Evolutionary conservation across 345 rosid genomes (phyloP), one percentile per base, ranked within the genome.

Genomic region (Microthlaspi erraticum): DNA sequence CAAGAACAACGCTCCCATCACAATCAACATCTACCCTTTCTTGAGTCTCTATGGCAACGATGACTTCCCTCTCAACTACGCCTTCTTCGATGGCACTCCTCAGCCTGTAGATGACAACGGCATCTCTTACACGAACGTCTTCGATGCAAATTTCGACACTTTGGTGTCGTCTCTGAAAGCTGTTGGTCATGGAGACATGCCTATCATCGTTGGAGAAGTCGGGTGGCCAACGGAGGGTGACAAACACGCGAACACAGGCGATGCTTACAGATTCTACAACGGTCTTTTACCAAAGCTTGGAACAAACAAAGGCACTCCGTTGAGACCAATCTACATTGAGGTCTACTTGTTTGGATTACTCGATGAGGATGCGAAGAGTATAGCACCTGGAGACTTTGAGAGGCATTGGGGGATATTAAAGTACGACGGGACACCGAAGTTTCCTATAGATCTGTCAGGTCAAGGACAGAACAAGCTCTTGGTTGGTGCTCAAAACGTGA

Each of bases 71-170:
- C 26, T 86, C 13, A 71, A 92, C 62, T 90, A 85, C 49, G 95
- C 98, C 18, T 92, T 92, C 86, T 92, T 92, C 18, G 95, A 92
- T 31, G 94, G 95, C 5, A 86, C 70, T 52, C 64, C 70, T 52
- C 64, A 78, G n/a, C 84, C 95, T 0, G 19, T 92, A 36, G 50
- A 65, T 4, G 97, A 92, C 72, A 66, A 37, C 2, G 87, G 86
- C 48, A 75, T 90, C 41, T 84, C 50, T 34, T 92, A 92, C 82
- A 82, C 86, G 5, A 92, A 92, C 19, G 98, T 85, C 7, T 92
- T 92, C 6, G 92, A 92, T 42, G 96, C 98, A 42, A 89, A 88
- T 77, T 92, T 92, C 13, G 94, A 92, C 74, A 89, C 96, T 26
- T 79, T 90, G 78, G 91, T 85, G 10, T 85, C 96, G 0, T 54